Conservation (phyloP, 345 rosid species). For the Brassica juncea region DNA sequence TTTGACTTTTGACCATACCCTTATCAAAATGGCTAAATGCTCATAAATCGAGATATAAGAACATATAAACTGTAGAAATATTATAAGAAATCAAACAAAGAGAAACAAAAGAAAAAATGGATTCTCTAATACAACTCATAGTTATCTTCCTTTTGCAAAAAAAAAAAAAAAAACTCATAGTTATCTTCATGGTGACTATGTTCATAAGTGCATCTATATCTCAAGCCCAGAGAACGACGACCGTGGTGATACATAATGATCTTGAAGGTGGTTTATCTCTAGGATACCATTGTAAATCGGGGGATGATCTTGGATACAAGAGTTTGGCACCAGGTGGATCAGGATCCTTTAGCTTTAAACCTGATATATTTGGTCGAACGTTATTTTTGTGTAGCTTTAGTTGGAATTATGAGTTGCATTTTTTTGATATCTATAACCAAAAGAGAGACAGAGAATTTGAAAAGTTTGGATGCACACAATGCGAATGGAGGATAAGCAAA, state of each 20-base stretch:
- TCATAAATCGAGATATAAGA: neutral
- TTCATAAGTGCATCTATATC: neutral
- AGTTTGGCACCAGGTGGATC: slow-evolving; percentile 11
- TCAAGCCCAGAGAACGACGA: neutral
- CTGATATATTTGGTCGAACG: slow-evolving; percentile 7
- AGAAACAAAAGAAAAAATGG: neutral
- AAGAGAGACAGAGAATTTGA: neutral
- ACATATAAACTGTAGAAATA: neutral
- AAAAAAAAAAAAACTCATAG: too few species aligned
- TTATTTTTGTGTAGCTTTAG: slow-evolving; percentile 9
- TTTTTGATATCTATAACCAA: neutral
- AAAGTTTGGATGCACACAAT: neutral
- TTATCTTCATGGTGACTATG: neutral
- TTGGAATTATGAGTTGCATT: neutral
- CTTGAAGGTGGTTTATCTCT: neutral
- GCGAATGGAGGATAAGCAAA: slow-evolving; percentile 2
- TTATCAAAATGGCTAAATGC: neutral
- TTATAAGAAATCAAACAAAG: neutral
- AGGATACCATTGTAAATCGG: slow-evolving; percentile 11
- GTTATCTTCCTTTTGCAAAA: too few species aligned
- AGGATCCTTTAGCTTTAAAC: neutral
- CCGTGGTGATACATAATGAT: slow-evolving; percentile 7
- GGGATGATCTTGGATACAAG: neutral
- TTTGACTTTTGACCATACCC: neutral
- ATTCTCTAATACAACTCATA: neutral